phyloP scores from a whole-genome alignment of 345 rosid species.

The Leavenworthia alabamica region DNA sequence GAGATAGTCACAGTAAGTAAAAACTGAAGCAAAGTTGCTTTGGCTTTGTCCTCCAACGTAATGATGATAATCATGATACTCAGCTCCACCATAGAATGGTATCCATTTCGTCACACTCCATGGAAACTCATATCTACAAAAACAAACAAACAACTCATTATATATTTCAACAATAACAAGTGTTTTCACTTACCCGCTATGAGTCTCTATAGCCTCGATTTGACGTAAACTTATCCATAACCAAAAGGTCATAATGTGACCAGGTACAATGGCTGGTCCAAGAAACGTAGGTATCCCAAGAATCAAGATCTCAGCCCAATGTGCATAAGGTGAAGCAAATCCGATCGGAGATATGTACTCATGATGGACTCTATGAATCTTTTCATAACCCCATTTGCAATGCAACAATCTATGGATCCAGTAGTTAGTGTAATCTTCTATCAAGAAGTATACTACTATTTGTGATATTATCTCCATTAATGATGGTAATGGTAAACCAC shows the following conservation, averaged over 20 bases:
- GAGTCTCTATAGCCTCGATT: constrained; percentile 74
- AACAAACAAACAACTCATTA: not conserved
- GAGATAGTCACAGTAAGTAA: constrained; percentile 75
- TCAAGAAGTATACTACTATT: constrained; percentile 56
- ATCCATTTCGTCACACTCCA: constrained; percentile 60
- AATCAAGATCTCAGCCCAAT: constrained; percentile 73
- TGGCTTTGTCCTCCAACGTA: constrained; percentile 87
- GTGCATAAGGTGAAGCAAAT: constrained; percentile 70
- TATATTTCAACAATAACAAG: too few species aligned
- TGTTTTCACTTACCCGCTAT: constrained; percentile 63
- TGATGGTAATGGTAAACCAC: constrained; percentile 65
- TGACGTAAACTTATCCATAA: constrained; percentile 72
- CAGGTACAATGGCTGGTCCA: constrained; percentile 76
- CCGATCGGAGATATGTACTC: constrained; percentile 66
- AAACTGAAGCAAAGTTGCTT: constrained; percentile 81
- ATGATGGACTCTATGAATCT: constrained; percentile 67
- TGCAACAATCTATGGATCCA: constrained; percentile 77
- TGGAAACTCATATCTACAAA: constrained; percentile 62
- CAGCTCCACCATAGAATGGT: constrained; percentile 85
- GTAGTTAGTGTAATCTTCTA: constrained; percentile 75
- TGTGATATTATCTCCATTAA: constrained; percentile 60
- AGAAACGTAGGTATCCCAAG: constrained; percentile 79
- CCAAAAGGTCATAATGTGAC: constrained; percentile 74
- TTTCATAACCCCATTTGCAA: constrained; percentile 67
- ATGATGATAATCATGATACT: constrained; percentile 82